These are phyloP conservation scores for Meripilus lineatus DNA, from an alignment of 1,284 basidiomycete species.

Conservation along the genomic window DNA sequence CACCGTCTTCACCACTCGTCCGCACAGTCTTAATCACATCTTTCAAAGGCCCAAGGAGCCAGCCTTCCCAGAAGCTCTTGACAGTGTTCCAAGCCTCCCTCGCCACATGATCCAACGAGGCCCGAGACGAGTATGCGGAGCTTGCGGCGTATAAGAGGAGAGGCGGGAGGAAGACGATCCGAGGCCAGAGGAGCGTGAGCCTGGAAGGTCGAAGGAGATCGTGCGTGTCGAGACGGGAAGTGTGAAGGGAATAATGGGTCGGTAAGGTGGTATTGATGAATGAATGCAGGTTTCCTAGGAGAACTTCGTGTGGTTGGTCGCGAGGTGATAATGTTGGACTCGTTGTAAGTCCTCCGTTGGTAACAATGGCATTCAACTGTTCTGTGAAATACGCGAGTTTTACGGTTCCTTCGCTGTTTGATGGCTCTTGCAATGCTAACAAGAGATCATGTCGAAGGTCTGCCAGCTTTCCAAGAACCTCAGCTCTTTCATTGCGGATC, in stretches of 20 bases:
- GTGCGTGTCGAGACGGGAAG: conserved; percentile 26
- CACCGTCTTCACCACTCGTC: conserved; percentile 65
- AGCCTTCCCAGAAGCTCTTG: conserved; percentile 75
- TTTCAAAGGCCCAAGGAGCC: conserved; percentile 85
- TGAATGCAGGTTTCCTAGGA: conserved; percentile 7
- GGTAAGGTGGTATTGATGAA: conserved; percentile 24
- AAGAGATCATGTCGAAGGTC: conserved; percentile 44
- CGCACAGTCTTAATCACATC: conserved; percentile 83
- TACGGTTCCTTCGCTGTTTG: conserved; percentile 11
- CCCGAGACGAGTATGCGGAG: conserved; percentile 46
- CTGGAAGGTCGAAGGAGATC: conserved; percentile 54
- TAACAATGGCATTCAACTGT: conserved; percentile 13
- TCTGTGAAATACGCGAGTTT: conserved; percentile 14
- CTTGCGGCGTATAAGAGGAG: conserved; percentile 45
- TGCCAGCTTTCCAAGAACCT: conserved; percentile 54
- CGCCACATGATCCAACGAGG: conserved; percentile 47
- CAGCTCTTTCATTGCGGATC: conserved; percentile 60
- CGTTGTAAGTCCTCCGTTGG: conserved; percentile 5
- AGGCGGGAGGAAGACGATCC: conserved; percentile 60
- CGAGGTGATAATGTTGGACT: background rate
- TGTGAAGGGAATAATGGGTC: conserved; percentile 27
- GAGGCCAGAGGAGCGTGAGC: conserved; percentile 62
- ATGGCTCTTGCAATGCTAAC: conserved; percentile 18
- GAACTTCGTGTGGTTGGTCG: background rate
- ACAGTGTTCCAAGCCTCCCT: conserved; percentile 67